These are phyloP conservation scores for Fusarium scirpi DNA, from an alignment of 2,329 filamentous ascomycete species.

Conservation along the genomic window DNA sequence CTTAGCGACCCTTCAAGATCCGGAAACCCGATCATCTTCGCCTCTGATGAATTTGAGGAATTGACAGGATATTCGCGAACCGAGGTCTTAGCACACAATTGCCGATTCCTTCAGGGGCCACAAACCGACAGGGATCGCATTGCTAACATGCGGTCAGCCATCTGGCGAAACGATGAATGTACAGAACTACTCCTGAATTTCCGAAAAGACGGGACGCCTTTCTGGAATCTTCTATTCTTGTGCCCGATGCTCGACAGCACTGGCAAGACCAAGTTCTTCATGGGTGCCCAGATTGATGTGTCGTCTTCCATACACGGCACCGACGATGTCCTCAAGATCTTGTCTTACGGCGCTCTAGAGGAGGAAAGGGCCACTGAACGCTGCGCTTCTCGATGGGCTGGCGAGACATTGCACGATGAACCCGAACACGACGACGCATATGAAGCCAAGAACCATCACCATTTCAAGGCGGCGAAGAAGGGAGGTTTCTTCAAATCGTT, in stretches of 20 bases:
- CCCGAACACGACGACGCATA: conserved; percentile 48
- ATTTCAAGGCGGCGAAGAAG: conserved; percentile 45
- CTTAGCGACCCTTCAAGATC: conserved; percentile 63
- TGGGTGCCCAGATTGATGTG: conserved; percentile 69
- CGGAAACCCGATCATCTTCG: conserved; percentile 63
- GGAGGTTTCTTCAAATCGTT: conserved; percentile 53
- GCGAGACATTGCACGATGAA: conserved; percentile 32
- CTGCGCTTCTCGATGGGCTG: conserved; percentile 27
- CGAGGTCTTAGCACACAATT: conserved; percentile 63
- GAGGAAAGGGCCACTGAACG: conserved; percentile 33
- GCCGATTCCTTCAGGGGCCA: conserved; percentile 62
- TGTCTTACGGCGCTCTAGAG: conserved; percentile 54
- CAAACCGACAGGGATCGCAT: conserved; percentile 59
- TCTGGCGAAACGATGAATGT: conserved; percentile 58
- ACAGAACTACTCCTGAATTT: conserved; percentile 66
- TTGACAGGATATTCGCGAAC: conserved; percentile 62
- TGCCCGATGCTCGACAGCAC: conserved; percentile 62
- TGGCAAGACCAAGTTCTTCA: conserved; percentile 63
- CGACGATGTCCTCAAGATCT: conserved; percentile 63
- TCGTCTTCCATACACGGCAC: conserved; percentile 64
- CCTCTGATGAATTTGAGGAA: conserved; percentile 64
- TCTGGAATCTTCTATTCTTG: conserved; percentile 68
- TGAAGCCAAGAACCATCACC: conserved; percentile 31
- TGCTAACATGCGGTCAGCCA: conserved; percentile 56
- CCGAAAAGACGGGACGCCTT: conserved; percentile 62